Conservation (phyloP, 352 stramenopile species). For the Plasmopara muralis region DNA sequence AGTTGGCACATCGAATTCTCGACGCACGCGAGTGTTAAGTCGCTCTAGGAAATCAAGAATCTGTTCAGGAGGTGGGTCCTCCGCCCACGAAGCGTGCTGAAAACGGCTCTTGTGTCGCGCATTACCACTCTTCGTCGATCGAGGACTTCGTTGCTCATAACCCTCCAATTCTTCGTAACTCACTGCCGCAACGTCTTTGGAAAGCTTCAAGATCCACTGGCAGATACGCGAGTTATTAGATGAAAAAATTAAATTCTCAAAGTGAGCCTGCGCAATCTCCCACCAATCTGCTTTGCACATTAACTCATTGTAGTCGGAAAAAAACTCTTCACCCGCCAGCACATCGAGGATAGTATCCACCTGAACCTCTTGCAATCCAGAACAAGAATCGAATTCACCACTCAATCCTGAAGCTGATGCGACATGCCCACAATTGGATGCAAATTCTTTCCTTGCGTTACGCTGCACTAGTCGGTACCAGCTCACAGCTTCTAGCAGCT, state of each 20-base stretch:
- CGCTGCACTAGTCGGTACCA: slow-evolving; percentile 82
- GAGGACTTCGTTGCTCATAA: slow-evolving; percentile 13
- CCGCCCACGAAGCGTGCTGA: slow-evolving; percentile 44
- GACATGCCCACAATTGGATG: slow-evolving; percentile 37
- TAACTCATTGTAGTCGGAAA: slow-evolving; percentile 72
- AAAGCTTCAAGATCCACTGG: slow-evolving; percentile 62
- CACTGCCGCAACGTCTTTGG: slow-evolving; percentile 50
- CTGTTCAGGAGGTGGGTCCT: slow-evolving; percentile 59
- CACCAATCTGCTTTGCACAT: slow-evolving; percentile 79
- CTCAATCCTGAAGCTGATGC: slow-evolving; percentile 16
- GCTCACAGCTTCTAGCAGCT: slow-evolving; percentile 74
- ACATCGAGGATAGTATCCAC: slow-evolving; percentile 73
- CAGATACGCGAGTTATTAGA: slow-evolving; percentile 56
- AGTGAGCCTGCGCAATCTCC: slow-evolving; percentile 79
- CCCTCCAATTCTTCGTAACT: slow-evolving; percentile 57
- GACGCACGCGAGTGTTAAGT: slow-evolving; percentile 57
- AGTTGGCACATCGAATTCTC: slow-evolving; percentile 59
- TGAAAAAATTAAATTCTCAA: slow-evolving; percentile 82
- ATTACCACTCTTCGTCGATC: slow-evolving; percentile 10
- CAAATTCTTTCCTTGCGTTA: slow-evolving; percentile 62
- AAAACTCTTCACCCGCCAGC: slow-evolving; percentile 73
- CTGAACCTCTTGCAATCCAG: slow-evolving; percentile 55
- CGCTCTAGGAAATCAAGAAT: slow-evolving; percentile 72
- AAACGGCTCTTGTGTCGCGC: slow-evolving; percentile 4
- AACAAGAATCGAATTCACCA: slow-evolving; percentile 23